Percentiles rank a stretch among this genome's conserved stretches.
Evolutionary conservation across 2,329 filamentous ascomycete species (phyloP).

Genomic region (Fusarium concolor): DNA sequence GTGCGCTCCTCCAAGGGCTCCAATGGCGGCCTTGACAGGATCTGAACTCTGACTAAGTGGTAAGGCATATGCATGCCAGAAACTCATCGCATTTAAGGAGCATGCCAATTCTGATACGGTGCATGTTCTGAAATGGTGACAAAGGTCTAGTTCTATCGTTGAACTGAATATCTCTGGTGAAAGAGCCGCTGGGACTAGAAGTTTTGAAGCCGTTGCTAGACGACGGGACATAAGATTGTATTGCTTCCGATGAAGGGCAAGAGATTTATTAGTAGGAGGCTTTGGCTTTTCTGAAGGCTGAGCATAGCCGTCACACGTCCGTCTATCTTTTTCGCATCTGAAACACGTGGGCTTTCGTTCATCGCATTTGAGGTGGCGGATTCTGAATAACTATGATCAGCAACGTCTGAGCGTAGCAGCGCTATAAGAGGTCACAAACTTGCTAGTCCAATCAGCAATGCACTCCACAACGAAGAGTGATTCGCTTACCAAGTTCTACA

Average conservation of each 20-base stretch:
- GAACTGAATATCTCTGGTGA: not conserved
- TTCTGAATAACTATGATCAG: conserved; percentile 1
- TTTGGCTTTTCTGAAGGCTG: not conserved
- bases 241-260: not conserved
- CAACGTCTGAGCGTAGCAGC: accelerated
- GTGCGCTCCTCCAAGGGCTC: conserved; percentile 20
- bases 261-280: not conserved
- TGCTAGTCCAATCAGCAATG: not conserved
- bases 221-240: not conserved
- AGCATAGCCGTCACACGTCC: conserved; percentile 20
- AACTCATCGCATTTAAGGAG: not conserved
- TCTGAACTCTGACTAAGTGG: conserved; percentile 8
- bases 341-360: conserved; percentile 21
- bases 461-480: accelerated
- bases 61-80: conserved; percentile 13
- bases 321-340: conserved; percentile 17
- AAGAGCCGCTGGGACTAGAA: conserved; percentile 2
- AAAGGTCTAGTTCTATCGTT: conserved; percentile 3
- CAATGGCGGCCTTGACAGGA: conserved; percentile 2
- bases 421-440: not conserved
- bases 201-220: not conserved
- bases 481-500: conserved; percentile 23
- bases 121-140: conserved; percentile 18
- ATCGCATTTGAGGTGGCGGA: conserved; percentile 30
- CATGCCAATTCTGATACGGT: not conserved